phyloP scores from a whole-genome alignment of 352 stramenopile genomes.

The Globisporangium ultimum region DNA sequence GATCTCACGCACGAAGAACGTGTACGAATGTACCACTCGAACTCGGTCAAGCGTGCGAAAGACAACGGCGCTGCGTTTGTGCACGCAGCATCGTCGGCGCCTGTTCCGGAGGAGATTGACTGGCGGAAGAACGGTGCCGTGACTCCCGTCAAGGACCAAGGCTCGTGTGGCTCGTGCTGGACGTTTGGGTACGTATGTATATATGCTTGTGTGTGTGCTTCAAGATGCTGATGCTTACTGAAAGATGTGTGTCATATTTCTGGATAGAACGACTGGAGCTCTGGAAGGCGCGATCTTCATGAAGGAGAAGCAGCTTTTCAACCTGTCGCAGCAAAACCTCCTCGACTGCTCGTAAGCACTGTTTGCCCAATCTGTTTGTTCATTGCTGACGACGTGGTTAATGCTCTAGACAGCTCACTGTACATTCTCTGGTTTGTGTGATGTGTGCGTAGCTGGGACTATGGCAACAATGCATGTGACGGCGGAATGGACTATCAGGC shows the following conservation, averaged over 20 bases:
- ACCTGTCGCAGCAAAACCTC: constrained; percentile 88
- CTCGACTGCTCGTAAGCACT: constrained; percentile 84
- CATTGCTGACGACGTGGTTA: too few species aligned
- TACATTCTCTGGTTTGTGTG: background rate
- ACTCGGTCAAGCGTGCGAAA: constrained; percentile 39
- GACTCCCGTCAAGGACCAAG: constrained; percentile 90
- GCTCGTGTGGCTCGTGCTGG: constrained; percentile 91
- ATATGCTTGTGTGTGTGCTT: background rate
- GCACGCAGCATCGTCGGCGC: constrained; percentile 36
- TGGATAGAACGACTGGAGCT: constrained; percentile 76
- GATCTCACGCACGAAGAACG: constrained; percentile 78
- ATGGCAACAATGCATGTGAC: constrained; percentile 89
- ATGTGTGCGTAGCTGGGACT: constrained; percentile 62
- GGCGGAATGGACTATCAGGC: constrained; percentile 89
- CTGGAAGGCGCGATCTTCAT: constrained; percentile 74
- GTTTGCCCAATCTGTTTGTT: background rate
- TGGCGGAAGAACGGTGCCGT: constrained; percentile 86
- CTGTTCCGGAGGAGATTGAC: constrained; percentile 69
- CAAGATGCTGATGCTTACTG: constrained; percentile 4
- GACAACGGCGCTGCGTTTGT: constrained; percentile 58
- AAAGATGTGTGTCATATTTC: constrained; percentile 6
- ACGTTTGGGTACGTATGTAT: constrained; percentile 65
- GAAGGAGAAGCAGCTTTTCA: constrained; percentile 71
- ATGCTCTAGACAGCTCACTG: background rate
- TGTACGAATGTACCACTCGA: constrained; percentile 37